Conservation (phyloP, 1,284 basidiomycete genomes). For the Ustanciosporium gigantosporum region DNA sequence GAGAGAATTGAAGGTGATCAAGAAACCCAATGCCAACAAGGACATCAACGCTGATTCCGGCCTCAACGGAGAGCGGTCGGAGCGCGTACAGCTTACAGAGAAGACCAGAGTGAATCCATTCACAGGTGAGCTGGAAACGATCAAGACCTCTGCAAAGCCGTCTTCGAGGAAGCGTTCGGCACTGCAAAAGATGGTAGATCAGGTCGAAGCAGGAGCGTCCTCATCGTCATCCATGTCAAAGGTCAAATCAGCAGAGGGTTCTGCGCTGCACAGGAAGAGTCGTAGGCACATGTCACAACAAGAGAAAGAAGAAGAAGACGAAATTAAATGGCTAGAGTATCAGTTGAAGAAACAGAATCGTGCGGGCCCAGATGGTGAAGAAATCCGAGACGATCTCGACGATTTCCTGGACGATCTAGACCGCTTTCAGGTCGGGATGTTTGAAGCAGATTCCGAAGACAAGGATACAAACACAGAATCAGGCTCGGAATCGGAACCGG, state of each 20-base stretch:
- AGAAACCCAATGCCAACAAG: constrained; percentile 11
- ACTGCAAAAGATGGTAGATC: constrained; percentile 32
- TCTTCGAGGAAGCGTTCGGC: constrained; percentile 14
- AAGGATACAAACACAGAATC: constrained; percentile 3
- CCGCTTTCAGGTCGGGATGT: constrained; percentile 44
- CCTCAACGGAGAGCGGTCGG: neutral
- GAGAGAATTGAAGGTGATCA: constrained; percentile 11
- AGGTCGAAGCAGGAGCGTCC: constrained; percentile 15
- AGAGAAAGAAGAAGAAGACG: constrained; percentile 58
- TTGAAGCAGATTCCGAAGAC: constrained; percentile 7
- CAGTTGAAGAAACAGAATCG: constrained; percentile 28
- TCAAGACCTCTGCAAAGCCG: constrained; percentile 3
- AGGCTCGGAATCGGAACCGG: neutral
- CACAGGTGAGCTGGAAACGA: constrained; percentile 24
- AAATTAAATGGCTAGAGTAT: constrained; percentile 58
- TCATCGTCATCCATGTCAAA: too few species aligned
- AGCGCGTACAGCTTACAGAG: neutral
- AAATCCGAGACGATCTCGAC: constrained; percentile 45
- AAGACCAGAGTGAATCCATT: constrained; percentile 27
- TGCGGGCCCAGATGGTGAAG: constrained; percentile 6
- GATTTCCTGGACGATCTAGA: constrained; percentile 52
- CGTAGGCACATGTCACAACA: constrained; percentile 32
- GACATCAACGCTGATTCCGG: neutral
- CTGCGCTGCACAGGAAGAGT: constrained; percentile 19
- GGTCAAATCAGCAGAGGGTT: constrained; percentile 3